Base-by-base conservation (phyloP, 2,329 filamentous ascomycete species). In the Aspergillus sergii region DNA sequence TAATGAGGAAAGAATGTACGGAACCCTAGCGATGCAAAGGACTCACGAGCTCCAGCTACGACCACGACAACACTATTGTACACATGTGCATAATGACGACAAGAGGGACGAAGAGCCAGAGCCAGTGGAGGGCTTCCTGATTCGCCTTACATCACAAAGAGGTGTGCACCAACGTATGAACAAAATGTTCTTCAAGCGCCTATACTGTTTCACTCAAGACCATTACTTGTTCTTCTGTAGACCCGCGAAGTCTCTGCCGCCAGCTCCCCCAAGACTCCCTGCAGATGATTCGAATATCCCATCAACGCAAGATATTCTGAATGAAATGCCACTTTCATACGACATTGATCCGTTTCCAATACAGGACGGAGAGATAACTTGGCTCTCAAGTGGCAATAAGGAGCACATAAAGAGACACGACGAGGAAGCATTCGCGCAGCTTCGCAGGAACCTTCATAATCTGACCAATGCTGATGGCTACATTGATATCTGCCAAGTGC, bases 1-100 rank as follows among this genome's bases (percentile, higher is more conserved):
- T 12, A 88, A 89, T 59, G 88, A 91, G 71, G 83, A 87, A 67
- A 86, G 85, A 64, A 91, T 91, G 88, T 89, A 89, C 66, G 88
- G 88, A 41, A 85, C 87, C 0, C 86, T 90, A 66, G 88, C 86
- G 36, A 89, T 91, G 88, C 81, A 86, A 66, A 84, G 83, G 57
- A 87, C 88, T 3, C 88, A 91, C 71, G 88, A 90, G 57, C 82
- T 91, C 19, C 88, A 91, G 72, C 74, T 91, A 45, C 83, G 88
- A 4, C 87, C 88, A 0, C 89, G 89, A 71, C 79, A 85, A 59
- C 88, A 91, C 71, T 90, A 90, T 69, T 84, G 87, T 2, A 86
- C 86, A 2, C 80, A 74, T 19, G 78, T 81, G 5, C 77, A 79
- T 28, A 75, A 75, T 8, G 73, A 76, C 28, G 72, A 74, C 23